Evolutionary conservation across 768 basidiomycete genomes (phyloP), one percentile per base, ranked within the genome.

Genomic region (Exidia glandulosa): DNA sequence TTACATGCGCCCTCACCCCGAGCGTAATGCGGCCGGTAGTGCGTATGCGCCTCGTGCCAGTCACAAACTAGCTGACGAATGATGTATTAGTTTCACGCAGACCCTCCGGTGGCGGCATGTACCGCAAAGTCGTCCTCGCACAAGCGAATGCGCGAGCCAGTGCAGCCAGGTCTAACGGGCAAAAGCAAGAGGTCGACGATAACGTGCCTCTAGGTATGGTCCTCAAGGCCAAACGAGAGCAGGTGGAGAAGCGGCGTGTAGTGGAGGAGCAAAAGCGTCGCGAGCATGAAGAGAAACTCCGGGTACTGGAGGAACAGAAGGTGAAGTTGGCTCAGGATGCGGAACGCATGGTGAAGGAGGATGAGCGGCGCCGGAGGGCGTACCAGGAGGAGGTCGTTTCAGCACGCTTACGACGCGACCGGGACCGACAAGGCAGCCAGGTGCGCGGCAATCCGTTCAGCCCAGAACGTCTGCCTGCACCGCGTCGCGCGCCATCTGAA

Each of bases 171-270:
- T n/a, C n/a, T n/a, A 45, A 45, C 19, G 16, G 6, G 41, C 41
- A 77, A 32, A 83, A 85, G 63, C 80, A 82, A 65, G 80, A 81
- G 66, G 83, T 81, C 61, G 86, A 87, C 45, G 87, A 89, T 68
- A 75, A 76, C 57, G 75, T 87, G 63, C 88, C 88, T 2, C 73
- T 88, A 41, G 82, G 80, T 19, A 81, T 89, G 66, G 79, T 84
- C n/a, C 73, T 87, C 32, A 57, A 36, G 25, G 19, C 33, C 19
- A 36, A 13, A 29, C 29, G 32, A 19, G 34, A 31, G 66, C 84
- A 85, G 58, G 79, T 80, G 69, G 85, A 83, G 74, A 85, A 84
- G 75, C 82, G 81, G 65, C 83, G 84, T 48, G 86, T 85, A 70
- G 82, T 87, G 71, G 86, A 86, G 73, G 84, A 83, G 48, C 79